Conservation (phyloP, 257 asterid genomes). For the Apocynum venetum region DNA sequence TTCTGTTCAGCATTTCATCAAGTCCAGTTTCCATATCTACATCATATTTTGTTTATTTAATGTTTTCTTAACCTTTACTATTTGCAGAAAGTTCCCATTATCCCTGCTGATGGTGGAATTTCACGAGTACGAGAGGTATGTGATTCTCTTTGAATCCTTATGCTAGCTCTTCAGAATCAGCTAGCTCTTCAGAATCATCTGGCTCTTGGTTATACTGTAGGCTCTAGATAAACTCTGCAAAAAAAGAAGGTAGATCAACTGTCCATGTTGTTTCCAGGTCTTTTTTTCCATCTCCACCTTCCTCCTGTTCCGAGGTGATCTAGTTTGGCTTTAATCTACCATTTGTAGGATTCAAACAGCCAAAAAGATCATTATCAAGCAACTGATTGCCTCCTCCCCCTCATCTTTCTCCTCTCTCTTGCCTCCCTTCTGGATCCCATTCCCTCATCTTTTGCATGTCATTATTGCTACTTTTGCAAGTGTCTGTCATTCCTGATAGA, state of each 20-base stretch:
- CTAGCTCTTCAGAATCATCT: neutral
- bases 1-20: neutral
- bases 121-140: conserved; percentile 56
- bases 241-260: neutral
- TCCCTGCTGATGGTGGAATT: conserved; percentile 48
- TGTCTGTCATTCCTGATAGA: no score
- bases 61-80: conserved; percentile 11
- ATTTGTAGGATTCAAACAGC: neutral
- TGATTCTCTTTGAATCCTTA: conserved; percentile 4
- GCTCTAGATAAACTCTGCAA: neutral
- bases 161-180: neutral
- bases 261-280: neutral
- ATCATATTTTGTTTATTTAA: conserved; percentile 2
- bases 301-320: neutral
- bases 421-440: neutral
- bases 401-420: neutral
- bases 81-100: conserved; percentile 60
- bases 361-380: neutral
- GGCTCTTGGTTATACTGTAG: neutral
- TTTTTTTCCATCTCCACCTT: neutral
- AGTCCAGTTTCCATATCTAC: neutral
- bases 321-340: neutral
- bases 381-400: neutral
- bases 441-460: neutral
- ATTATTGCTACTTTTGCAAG: neutral